Evolutionary conservation across 2,329 filamentous ascomycete species (phyloP), one percentile per base, ranked within the genome.

Genomic region (Lasiodiplodia hormozganensis): DNA sequence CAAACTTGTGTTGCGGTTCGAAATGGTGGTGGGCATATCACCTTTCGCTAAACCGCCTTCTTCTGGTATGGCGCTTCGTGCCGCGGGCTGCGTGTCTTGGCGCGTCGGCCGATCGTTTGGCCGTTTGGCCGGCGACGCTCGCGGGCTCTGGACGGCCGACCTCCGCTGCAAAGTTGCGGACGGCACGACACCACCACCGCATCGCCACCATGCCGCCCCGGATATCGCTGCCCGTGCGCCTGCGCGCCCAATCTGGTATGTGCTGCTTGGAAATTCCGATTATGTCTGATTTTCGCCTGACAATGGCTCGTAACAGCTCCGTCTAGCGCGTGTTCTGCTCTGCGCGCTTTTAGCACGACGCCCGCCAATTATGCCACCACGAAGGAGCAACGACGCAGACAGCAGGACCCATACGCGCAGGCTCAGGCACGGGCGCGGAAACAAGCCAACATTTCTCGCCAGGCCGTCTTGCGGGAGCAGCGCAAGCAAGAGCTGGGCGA

Each of bases 341-440:
- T 90, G 77, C 82, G 82, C 68, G 74, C 80, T 65, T 85, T 86
- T 73, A 88, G 92, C 72, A 87, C 88, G 70, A 90, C 91, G 62
- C 88, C 87, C 72, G 88, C 88, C 49, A 82, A 82, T 64, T 85
- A 88, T 72, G 87, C 92, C 69, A 80, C 80, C 65, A 77, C 76
- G 1, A 75, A 75, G 54, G 53, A 60, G 38, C 72, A 87, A 87
- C 81, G 70, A 69, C 52, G 89, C 89, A 77, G 87, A 70, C 85
- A 87, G 71, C 87, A 87, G 69, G 93, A 98, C 74, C 94, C 94
- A 0, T 97, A 96, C 77, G 86, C 90, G 69, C 88, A 91, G 80
- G 91, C 91, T 3, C 93, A 96, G 80, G 90, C 92, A 38, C 88
- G 91, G 75, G 92, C 94, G 77, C 90, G 93, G 70, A 97, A 95